Percentiles rank a stretch among this genome's conserved stretches.
Conservation (phyloP, 371 early-diverging fungal species). For the Apophysomyces elegans region DNA sequence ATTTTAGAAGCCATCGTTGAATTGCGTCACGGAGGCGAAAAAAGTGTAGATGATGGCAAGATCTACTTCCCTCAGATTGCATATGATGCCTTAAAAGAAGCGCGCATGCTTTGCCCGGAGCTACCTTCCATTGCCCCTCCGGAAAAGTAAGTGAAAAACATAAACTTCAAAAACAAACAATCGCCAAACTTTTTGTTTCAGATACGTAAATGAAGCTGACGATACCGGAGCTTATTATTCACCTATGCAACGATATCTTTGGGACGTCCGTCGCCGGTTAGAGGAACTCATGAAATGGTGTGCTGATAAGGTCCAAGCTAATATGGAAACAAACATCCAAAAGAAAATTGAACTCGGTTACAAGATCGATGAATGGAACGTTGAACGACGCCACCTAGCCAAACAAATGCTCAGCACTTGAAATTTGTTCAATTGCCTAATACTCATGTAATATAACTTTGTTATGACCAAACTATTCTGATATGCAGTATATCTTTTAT, state of each 20-base stretch:
- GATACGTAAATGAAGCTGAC: slow-evolving; percentile 31
- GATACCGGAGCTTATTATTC: slow-evolving; percentile 53
- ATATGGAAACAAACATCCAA: slow-evolving; percentile 17
- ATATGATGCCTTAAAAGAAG: slow-evolving; percentile 41
- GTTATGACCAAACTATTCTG: too few species aligned
- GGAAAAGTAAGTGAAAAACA: slow-evolving; percentile 25
- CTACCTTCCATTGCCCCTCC: slow-evolving; percentile 47
- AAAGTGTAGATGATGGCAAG: slow-evolving; percentile 30
- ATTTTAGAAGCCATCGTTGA: slow-evolving; percentile 51
- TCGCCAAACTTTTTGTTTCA: neutral
- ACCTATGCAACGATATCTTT: slow-evolving; percentile 52
- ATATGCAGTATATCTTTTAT: too few species aligned
- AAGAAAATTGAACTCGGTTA: slow-evolving; percentile 18
- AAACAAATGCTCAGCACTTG: neutral
- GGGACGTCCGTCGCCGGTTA: slow-evolving; percentile 44
- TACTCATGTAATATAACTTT: neutral
- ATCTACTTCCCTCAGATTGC: slow-evolving; percentile 51
- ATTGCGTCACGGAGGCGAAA: slow-evolving; percentile 32
- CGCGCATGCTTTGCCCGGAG: slow-evolving; percentile 41
- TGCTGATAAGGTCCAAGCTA: slow-evolving; percentile 16
- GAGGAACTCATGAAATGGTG: slow-evolving; percentile 28
- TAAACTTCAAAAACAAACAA: slow-evolving; percentile 17
- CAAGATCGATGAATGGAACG: slow-evolving; percentile 28
- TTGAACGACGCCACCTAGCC: slow-evolving; percentile 28
- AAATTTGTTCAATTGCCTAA: neutral